Evolutionary conservation across 768 basidiomycete genomes (phyloP).

Genomic region (Mycena maculata): DNA sequence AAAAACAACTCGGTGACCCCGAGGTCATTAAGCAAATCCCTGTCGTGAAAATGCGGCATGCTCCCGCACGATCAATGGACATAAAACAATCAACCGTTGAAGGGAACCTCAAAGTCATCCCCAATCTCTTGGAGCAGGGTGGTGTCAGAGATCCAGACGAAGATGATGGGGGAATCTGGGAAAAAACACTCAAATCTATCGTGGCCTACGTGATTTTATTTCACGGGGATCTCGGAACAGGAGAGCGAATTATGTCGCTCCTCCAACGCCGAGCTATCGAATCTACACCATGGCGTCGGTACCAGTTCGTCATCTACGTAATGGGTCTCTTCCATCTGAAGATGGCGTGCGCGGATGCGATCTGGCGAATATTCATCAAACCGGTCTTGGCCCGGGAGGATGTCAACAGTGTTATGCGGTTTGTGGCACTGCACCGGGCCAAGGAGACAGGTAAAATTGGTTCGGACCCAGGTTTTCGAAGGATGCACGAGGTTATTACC

Average conservation of each 20-base stretch:
- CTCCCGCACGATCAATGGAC: background rate
- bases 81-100: slow-evolving; percentile 8
- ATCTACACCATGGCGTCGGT: slow-evolving; percentile 29
- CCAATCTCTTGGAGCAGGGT: background rate
- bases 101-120: background rate
- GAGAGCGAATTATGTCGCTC: slow-evolving; percentile 21
- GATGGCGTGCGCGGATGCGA: too few species aligned
- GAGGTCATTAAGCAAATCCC: slow-evolving; percentile 37
- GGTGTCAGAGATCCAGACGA: background rate
- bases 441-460: slow-evolving; percentile 36
- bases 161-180: background rate
- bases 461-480: slow-evolving; percentile 32
- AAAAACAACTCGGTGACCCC: slow-evolving; percentile 32
- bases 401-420: slow-evolving; percentile 32
- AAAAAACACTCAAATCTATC: background rate
- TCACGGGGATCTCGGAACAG: slow-evolving; percentile 35
- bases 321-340: slow-evolving; percentile 43
- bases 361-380: slow-evolving; percentile 40
- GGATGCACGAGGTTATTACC: slow-evolving; percentile 36
- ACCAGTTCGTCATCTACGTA: slow-evolving; percentile 37
- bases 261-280: slow-evolving; percentile 30
- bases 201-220: slow-evolving; percentile 22
- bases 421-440: slow-evolving; percentile 31
- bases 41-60: slow-evolving; percentile 3
- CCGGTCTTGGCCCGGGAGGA: slow-evolving; percentile 28